These are phyloP conservation scores for Pouteria campechiana DNA, from an alignment of 179 eudicot species.

Conservation along the genomic window DNA sequence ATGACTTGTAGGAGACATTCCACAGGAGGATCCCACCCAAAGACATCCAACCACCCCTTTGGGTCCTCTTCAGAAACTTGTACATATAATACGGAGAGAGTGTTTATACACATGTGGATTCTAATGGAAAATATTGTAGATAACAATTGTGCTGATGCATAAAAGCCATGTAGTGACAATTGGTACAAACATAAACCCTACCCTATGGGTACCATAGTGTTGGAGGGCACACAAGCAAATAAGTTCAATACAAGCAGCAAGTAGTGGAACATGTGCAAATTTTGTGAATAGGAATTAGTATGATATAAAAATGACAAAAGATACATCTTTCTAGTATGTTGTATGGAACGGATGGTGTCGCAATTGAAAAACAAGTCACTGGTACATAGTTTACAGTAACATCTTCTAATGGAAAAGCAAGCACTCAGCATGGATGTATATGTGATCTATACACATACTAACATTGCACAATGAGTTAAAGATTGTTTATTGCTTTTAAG, in stretches of 20 bases:
- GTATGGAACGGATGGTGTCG: too few species aligned
- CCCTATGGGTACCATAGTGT: slow-evolving; percentile 41
- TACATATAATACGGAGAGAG: slow-evolving; percentile 44
- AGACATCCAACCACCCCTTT: slow-evolving; percentile 43
- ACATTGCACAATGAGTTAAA: too few species aligned
- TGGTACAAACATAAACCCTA: slow-evolving; percentile 40
- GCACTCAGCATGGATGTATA: too few species aligned
- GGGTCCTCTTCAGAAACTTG: slow-evolving; percentile 37
- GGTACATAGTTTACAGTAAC: too few species aligned
- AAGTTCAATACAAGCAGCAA: slow-evolving; percentile 23
- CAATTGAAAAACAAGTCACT: too few species aligned
- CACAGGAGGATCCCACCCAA: slow-evolving; percentile 42
- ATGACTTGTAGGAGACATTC: too few species aligned
- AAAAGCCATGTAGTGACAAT: slow-evolving; percentile 37
- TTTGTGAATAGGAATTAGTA: background rate
- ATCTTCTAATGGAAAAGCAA: too few species aligned
- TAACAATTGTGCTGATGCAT: slow-evolving; percentile 35
- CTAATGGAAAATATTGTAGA: slow-evolving; percentile 34
- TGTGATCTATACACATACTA: too few species aligned
- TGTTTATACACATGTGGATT: slow-evolving; percentile 38
- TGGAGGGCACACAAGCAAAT: slow-evolving; percentile 28
- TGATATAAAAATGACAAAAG: too few species aligned
- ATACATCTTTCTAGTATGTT: too few species aligned
- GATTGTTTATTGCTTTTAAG: too few species aligned
- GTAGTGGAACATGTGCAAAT: slow-evolving; percentile 33